Evolutionary conservation across 1,284 basidiomycete species (phyloP).

Genomic region (Ustilago vetiveriae): DNA sequence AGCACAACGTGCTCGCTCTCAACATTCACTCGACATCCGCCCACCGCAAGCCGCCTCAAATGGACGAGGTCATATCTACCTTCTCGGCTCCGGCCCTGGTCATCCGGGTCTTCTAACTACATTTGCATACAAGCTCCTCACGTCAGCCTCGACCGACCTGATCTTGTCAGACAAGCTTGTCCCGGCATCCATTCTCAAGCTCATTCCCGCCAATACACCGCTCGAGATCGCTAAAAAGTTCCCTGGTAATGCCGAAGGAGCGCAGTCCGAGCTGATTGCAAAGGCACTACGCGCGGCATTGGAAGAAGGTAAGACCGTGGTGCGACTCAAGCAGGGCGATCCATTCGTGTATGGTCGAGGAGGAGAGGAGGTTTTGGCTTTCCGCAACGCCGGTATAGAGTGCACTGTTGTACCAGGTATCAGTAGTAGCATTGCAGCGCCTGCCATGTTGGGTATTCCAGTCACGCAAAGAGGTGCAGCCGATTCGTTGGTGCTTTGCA

Average conservation of each 20-base stretch:
- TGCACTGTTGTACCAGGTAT: conserved; percentile 88
- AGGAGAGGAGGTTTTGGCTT: conserved; percentile 92
- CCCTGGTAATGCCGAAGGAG: conserved; percentile 94
- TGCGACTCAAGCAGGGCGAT: conserved; percentile 95
- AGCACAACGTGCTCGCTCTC: conserved; percentile 40
- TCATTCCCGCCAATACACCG: conserved; percentile 77
- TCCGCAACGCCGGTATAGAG: conserved; percentile 83
- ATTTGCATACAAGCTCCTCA: conserved; percentile 83
- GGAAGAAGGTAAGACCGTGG: conserved; percentile 81
- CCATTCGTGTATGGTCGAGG: conserved; percentile 92
- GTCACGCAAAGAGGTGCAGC: conserved; percentile 95
- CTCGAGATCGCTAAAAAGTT: conserved; percentile 91
- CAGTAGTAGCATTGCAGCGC: conserved; percentile 85
- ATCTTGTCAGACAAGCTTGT: conserved; percentile 98
- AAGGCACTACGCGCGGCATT: conserved; percentile 83
- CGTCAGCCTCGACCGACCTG: conserved; percentile 76
- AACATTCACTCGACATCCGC: conserved; percentile 51
- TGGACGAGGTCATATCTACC: conserved; percentile 69
- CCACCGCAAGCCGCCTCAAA: conserved; percentile 20
- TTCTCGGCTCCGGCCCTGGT: conserved; percentile 93
- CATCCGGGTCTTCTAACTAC: conserved; percentile 90
- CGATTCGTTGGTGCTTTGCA: conserved; percentile 87
- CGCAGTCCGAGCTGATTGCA: conserved; percentile 92
- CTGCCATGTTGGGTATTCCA: conserved; percentile 87
- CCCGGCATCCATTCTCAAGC: conserved; percentile 82